A percentile compares a stretch with the other conserved stretches of the same genome.
Conservation (phyloP, 192 early-diverging fungal genomes). For the Coemansia sp. region DNA sequence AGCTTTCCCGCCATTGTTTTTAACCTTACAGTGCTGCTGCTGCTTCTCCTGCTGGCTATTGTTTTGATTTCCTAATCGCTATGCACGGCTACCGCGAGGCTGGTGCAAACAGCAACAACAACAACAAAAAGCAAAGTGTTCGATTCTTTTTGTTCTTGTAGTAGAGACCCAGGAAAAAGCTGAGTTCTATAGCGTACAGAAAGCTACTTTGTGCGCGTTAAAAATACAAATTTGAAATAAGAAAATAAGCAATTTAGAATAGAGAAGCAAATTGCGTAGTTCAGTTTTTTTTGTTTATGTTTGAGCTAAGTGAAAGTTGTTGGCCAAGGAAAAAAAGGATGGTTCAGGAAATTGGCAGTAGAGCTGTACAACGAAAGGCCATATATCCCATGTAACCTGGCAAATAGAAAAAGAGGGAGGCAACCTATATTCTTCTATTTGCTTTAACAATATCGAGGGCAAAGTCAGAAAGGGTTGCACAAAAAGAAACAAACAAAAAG, state of each 20-base stretch:
- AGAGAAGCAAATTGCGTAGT: background rate
- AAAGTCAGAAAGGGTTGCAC: background rate
- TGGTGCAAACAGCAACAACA: background rate
- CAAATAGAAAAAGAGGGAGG: slow-evolving; percentile 1
- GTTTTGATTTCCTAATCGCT: background rate
- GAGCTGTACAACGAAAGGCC: background rate
- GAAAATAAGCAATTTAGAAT: slow-evolving; percentile 4
- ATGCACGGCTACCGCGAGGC: background rate
- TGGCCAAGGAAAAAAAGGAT: background rate
- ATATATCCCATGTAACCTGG: background rate
- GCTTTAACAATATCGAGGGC: too few species aligned
- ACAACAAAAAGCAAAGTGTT: slow-evolving; percentile 1
- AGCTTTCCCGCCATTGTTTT: slow-evolving; percentile 17
- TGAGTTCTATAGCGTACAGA: background rate
- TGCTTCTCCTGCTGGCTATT: background rate
- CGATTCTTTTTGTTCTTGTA: too few species aligned
- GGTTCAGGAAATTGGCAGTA: background rate
- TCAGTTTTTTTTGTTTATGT: background rate
- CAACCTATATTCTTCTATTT: background rate
- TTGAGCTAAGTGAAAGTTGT: background rate
- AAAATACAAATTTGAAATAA: background rate
- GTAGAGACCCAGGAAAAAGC: too few species aligned
- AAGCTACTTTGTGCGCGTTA: background rate
- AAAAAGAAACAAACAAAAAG: background rate
- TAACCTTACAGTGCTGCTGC: background rate